These are phyloP conservation scores for Symbiodinium natans DNA, from an alignment of 73 alveolate species.

Conservation along the genomic window DNA sequence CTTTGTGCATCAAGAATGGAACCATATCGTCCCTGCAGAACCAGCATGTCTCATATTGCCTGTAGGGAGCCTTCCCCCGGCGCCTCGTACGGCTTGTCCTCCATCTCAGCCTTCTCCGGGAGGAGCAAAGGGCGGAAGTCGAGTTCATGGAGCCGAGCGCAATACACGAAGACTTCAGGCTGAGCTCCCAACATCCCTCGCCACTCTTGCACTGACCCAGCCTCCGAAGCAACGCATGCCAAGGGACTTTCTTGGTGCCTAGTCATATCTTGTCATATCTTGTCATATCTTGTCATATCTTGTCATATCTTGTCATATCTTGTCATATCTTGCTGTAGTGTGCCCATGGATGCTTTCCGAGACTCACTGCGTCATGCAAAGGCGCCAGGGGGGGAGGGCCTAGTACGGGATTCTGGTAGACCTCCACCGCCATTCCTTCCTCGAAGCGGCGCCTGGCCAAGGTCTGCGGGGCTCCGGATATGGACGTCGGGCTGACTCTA, in stretches of 20 bases:
- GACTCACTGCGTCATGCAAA: neutral
- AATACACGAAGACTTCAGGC: no score
- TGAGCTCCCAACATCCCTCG: neutral
- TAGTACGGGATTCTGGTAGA: neutral
- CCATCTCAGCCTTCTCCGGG: neutral
- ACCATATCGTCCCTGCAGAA: no score
- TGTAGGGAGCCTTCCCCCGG: no score
- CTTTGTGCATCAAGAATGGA: no score
- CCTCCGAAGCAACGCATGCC: neutral
- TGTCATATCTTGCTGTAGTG: neutral
- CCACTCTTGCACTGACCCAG: neutral
- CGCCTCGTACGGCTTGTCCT: neutral
- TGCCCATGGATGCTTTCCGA: no score
- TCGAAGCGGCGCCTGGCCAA: slow-evolving; percentile 22
- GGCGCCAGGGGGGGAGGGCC: no score
- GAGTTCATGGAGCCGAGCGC: no score
- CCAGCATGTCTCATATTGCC: no score
- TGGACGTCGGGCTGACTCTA: neutral
- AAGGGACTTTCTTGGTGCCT: no score
- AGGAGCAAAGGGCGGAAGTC: no score
- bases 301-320: neutral
- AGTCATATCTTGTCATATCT: no score
- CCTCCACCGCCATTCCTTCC: slow-evolving; percentile 8
- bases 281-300: neutral
- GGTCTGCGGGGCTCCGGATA: no score